phyloP scores from a whole-genome alignment of 2,329 filamentous ascomycete species.

The Aspergillus japonicus region DNA sequence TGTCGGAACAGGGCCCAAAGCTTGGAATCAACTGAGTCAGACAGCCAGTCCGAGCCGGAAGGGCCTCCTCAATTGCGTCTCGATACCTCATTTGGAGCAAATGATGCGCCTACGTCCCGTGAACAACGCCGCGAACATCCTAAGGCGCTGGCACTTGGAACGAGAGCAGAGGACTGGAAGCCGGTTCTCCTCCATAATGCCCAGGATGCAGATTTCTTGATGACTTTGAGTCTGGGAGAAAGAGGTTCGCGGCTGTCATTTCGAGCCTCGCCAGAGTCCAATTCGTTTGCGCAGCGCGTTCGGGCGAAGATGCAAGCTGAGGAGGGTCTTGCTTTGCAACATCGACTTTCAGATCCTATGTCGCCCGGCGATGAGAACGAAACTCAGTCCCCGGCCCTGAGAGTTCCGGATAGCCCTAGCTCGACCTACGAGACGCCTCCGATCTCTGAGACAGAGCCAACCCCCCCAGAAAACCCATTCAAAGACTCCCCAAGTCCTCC shows the following conservation, averaged over 20 bases:
- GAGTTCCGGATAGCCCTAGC: conserved; percentile 23
- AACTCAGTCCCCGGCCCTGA: conserved; percentile 10
- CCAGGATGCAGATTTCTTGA: conserved; percentile 40
- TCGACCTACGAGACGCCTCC: conserved; percentile 31
- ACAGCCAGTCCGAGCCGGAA: conserved; percentile 12
- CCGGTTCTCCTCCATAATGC: conserved; percentile 34
- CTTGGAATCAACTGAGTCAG: conserved; percentile 18
- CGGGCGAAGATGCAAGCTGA: conserved; percentile 55
- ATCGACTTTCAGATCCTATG: conserved; percentile 37
- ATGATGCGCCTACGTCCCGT: conserved; percentile 9
- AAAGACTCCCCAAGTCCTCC: conserved; percentile 27
- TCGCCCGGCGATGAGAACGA: conserved; percentile 28
- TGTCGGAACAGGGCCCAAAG: conserved; percentile 31
- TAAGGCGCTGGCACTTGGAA: conserved; percentile 13
- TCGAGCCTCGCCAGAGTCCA: conserved; percentile 39
- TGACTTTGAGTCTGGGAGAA: conserved; percentile 29
- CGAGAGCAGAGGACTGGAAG: conserved; percentile 22
- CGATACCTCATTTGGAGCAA: conserved; percentile 33
- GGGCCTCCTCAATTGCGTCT: conserved; percentile 30
- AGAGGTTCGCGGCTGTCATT: conserved; percentile 41
- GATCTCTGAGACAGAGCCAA: conserved; percentile 25
- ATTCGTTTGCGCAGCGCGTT: conserved; percentile 48
- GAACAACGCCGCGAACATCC: conserved; percentile 16
- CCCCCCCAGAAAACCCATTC: conserved; percentile 28
- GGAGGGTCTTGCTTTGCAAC: conserved; percentile 52